Conservation (phyloP, 2,329 filamentous ascomycete genomes). For the Thelonectria blattea region DNA sequence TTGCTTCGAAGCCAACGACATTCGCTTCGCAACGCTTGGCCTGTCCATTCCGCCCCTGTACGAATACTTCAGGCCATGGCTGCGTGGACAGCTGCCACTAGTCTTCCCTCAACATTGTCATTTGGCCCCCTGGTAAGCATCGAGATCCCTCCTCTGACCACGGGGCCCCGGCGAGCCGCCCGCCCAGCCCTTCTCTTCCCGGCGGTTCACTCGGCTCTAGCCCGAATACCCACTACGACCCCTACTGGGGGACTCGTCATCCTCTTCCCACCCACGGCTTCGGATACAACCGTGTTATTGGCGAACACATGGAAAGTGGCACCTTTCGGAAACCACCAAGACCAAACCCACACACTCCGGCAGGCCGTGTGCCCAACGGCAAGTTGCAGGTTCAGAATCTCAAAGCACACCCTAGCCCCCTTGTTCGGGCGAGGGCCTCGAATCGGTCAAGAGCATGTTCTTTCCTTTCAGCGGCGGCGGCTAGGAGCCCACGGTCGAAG, state of each 20-base stretch:
- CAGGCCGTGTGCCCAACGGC: conserved; percentile 35
- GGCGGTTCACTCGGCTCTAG: conserved; percentile 49
- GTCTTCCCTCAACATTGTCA: conserved; percentile 5
- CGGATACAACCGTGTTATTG: conserved; percentile 46
- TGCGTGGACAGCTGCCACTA: conserved; percentile 14
- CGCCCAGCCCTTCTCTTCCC: conserved; percentile 37
- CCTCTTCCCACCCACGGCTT: conserved; percentile 37
- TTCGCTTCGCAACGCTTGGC: conserved; percentile 16
- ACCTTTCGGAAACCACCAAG: conserved; percentile 37
- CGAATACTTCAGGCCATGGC: neutral
- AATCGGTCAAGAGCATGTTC: conserved; percentile 37
- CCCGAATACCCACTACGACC: conserved; percentile 44
- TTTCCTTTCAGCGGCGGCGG: conserved; percentile 23
- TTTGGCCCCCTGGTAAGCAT: conserved; percentile 37
- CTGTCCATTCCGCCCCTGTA: conserved; percentile 18
- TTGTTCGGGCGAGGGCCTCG: conserved; percentile 39
- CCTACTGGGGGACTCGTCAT: conserved; percentile 44
- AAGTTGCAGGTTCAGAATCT: conserved; percentile 35
- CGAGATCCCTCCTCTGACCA: conserved; percentile 35
- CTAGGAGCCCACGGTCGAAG: conserved; percentile 25
- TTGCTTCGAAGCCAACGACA: conserved; percentile 18
- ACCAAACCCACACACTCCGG: conserved; percentile 33
- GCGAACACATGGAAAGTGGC: conserved; percentile 40
- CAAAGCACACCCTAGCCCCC: conserved; percentile 32
- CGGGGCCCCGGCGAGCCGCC: conserved; percentile 32